Conservation (phyloP, 2,329 filamentous ascomycete species). For the Hansfordia pulvinata region DNA sequence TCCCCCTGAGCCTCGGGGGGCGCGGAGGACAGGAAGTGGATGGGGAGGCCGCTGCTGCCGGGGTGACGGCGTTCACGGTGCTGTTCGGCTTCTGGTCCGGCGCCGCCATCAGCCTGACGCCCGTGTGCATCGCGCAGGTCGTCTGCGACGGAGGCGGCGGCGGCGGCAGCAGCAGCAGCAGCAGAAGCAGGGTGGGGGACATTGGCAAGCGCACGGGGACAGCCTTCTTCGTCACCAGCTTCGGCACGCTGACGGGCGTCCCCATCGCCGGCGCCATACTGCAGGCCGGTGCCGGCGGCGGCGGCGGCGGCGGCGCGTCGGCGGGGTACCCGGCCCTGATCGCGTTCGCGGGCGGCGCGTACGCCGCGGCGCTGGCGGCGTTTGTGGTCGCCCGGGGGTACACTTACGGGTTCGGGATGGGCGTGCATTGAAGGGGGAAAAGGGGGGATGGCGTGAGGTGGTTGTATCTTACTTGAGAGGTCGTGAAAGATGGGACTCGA, state of each 20-base stretch:
- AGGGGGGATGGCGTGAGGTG: too few species aligned
- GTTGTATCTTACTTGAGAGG: too few species aligned
- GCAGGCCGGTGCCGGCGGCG: conserved; percentile 5
- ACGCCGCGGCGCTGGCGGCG: conserved; percentile 25
- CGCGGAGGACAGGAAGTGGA: too few species aligned
- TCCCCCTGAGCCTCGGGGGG: conserved; percentile 35
- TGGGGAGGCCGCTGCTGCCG: conserved; percentile 24
- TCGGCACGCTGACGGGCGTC: conserved; percentile 41
- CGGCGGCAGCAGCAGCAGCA: too few species aligned
- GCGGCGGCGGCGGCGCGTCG: conserved; percentile 16
- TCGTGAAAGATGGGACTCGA: too few species aligned
- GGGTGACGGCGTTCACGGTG: conserved; percentile 46
- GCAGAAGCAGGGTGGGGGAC: conserved; percentile 53
- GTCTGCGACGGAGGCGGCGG: too few species aligned
- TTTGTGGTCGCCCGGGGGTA: conserved; percentile 10
- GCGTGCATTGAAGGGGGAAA: too few species aligned
- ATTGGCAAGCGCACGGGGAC: conserved; percentile 60
- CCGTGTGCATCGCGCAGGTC: conserved; percentile 58
- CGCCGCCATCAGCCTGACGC: conserved; percentile 54
- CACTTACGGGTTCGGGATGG: conserved; percentile 10
- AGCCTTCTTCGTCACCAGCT: conserved; percentile 53
- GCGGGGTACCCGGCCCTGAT: conserved; percentile 40
- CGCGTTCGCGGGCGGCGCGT: conserved; percentile 33
- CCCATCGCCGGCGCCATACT: conserved; percentile 44
- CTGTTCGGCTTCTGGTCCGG: conserved; percentile 61